A percentile compares a stretch with the other conserved stretches of the same genome.
Conservation (phyloP, 257 asterid genomes). For the Solanum etuberosum region DNA sequence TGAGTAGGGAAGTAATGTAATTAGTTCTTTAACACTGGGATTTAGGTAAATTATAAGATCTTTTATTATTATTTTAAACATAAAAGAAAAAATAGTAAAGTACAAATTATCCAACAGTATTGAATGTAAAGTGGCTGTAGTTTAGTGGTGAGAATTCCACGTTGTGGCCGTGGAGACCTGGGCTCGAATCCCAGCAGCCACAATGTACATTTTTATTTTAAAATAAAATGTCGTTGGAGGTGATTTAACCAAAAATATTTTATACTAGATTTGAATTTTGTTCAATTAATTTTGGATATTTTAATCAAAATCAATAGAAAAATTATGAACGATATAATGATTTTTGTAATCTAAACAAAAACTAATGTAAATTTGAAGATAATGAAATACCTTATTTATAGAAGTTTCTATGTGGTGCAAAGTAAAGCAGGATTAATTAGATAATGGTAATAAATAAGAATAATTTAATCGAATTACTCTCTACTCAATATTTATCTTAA, state of each 20-base stretch:
- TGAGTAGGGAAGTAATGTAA: not conserved
- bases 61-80: not conserved
- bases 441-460: too few relatives aligned
- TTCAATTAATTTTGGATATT: not conserved
- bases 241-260: too few relatives aligned
- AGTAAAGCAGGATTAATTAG: not conserved
- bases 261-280: too few relatives aligned
- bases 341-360: too few relatives aligned
- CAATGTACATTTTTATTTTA: not conserved
- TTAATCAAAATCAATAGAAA: too few relatives aligned
- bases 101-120: not conserved
- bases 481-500: not conserved
- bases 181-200: conserved; percentile 99
- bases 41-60: not conserved
- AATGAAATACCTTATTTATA: too few relatives aligned
- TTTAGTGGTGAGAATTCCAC: conserved; percentile 98
- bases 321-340: not conserved
- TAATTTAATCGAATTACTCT: too few relatives aligned
- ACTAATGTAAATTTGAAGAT: too few relatives aligned
- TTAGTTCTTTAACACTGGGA: not conserved
- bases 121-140: conserved; percentile 52
- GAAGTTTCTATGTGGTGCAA: not conserved
- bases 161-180: conserved; percentile 99
- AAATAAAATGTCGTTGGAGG: too few relatives aligned
- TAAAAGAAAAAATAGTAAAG: not conserved